A percentile compares a stretch with the other conserved stretches of the same genome.
phyloP scores from a whole-genome alignment of 495 filamentous ascomycete species.

The Rhypophila decipiens region DNA sequence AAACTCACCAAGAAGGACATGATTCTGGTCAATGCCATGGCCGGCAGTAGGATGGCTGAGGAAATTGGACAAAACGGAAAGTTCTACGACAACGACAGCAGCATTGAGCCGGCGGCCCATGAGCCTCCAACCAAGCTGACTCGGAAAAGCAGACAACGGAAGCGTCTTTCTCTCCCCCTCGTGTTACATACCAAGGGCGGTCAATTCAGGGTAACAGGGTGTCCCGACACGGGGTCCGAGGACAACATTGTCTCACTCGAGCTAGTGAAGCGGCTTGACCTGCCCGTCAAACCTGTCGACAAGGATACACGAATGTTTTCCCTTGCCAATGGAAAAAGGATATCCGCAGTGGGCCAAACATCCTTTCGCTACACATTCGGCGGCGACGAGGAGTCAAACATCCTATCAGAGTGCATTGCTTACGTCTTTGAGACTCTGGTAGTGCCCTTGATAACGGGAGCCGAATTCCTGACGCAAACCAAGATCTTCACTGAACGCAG shows the following conservation, averaged over 20 bases:
- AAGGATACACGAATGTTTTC: not conserved
- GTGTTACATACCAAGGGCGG: not conserved
- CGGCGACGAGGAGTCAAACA: too few species aligned
- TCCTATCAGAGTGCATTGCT: not conserved
- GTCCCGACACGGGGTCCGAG: not conserved
- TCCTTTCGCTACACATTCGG: not conserved
- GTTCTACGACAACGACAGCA: too few species aligned
- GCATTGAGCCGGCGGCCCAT: too few species aligned
- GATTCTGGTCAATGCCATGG: too few species aligned
- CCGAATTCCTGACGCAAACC: not conserved
- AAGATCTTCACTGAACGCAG: not conserved
- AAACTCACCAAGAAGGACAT: too few species aligned
- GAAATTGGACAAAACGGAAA: too few species aligned
- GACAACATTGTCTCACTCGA: not conserved
- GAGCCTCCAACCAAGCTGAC: too few species aligned
- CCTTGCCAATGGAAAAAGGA: not conserved
- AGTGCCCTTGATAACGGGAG: not conserved
- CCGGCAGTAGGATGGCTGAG: too few species aligned
- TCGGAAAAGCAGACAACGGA: not conserved
- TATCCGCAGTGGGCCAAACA: not conserved
- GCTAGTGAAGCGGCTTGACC: not conserved
- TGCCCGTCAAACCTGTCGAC: not conserved
- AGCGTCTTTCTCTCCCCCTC: not conserved
- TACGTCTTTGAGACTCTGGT: not conserved
- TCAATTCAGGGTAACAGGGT: not conserved